Base-by-base conservation (phyloP, 495 filamentous ascomycete genomes). In the Chaetomium fimeti region DNA sequence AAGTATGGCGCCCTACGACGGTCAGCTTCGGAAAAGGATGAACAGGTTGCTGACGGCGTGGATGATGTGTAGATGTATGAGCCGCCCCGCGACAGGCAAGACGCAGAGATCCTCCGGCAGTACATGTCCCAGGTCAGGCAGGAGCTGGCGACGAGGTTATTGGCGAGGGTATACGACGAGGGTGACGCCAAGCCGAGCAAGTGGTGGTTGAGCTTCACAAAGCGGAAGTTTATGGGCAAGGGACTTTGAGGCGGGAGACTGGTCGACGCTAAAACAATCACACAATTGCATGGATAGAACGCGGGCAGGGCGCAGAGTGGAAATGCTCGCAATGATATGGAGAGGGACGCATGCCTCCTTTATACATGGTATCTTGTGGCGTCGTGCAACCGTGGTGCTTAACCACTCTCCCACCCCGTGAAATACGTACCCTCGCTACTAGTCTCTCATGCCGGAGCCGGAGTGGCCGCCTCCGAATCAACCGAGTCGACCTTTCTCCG, bases 141-240 rank as follows among this genome's bases (percentile, higher is more conserved):
- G 76, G 94, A 97, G 79, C 78, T 97, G 62, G 93, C 92, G 20
- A 72, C 82, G 63, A 83, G 94, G 73, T 78, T 98, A 76, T 78
- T 96, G 69, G 87, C 86, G 18, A 86, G 91, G 71, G 85, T 98
- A 73, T 98, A 96, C 78, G 87, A 88, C 58, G 94, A 92, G 71
- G 91, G 87, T n/a, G 82, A 83, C 60, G 86, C 84, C 12, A 84
- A 81, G 76, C 93, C 94, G 70, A 95, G 91, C 70, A 98, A 98
- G 86, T 98, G 93, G 89, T 98, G 94, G 94, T 80, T 98, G 68
- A 97, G 93, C 81, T 98, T 97, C 76, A 89, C 90, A 54, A 98
- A 98, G 85, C 87, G 94, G 75, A 96, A 96, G 83, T 98, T 98
- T 76, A 98, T 98, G 95, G 93, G 93, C 72, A 97, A 97, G 84